phyloP scores from a whole-genome alignment of 2,329 filamentous ascomycete species.

The Chrysoporthe puriensis region DNA sequence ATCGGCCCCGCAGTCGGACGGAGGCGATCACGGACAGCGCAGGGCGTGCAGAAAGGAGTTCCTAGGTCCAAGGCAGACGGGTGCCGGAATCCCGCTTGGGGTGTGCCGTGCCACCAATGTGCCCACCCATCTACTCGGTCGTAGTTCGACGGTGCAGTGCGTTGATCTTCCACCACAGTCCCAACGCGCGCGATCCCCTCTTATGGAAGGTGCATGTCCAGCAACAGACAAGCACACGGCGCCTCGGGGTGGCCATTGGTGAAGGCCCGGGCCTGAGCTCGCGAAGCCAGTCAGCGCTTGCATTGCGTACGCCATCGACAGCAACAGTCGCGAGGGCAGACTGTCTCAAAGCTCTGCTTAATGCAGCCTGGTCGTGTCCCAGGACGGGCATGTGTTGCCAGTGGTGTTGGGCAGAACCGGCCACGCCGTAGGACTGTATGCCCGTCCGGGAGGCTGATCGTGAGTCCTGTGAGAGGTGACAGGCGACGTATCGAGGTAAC shows the following conservation, averaged over 20 bases:
- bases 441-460: background rate
- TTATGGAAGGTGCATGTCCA: background rate
- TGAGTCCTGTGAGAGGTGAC: background rate
- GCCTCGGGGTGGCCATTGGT: background rate
- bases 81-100: slow-evolving; percentile 1
- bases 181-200: background rate
- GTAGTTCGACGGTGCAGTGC: background rate
- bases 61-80: background rate
- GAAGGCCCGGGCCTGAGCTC: background rate
- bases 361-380: background rate
- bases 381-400: background rate
- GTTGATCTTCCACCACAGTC: background rate
- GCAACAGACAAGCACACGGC: background rate
- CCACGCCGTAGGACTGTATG: background rate
- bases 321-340: background rate
- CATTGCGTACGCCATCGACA: background rate
- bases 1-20: slow-evolving; percentile 27
- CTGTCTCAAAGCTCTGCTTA: background rate
- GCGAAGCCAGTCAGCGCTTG: background rate
- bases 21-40: background rate
- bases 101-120: background rate
- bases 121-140: background rate
- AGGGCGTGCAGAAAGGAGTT: background rate
- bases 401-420: background rate
- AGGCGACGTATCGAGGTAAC: background rate